Conservation (phyloP, 768 basidiomycete species). For the Macrolepiota fuliginosa region DNA sequence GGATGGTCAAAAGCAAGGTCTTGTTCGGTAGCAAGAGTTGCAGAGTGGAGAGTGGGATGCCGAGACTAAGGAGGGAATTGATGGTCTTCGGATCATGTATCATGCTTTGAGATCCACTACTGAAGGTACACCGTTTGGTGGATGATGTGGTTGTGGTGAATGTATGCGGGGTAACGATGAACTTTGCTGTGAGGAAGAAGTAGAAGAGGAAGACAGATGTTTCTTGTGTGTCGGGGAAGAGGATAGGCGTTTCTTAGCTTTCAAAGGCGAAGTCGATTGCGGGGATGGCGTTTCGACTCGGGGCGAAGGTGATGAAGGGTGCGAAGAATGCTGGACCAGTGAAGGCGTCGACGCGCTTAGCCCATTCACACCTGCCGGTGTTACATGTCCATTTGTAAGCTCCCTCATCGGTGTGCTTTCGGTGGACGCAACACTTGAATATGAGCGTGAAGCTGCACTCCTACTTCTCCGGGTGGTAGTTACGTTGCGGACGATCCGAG, state of each 20-base stretch:
- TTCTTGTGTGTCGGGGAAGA: background rate
- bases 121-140: conserved; percentile 17
- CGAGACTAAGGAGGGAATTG: background rate
- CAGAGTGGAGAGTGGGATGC: background rate
- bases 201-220: background rate
- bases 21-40: background rate
- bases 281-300: background rate
- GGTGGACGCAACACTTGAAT: background rate
- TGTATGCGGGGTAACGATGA: conserved; percentile 19
- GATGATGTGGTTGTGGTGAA: conserved; percentile 21
- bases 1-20: too few species aligned
- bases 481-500: conserved; percentile 56
- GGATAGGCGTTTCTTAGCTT: background rate
- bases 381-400: conserved; percentile 8
- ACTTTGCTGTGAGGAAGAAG: background rate
- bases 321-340: background rate
- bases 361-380: background rate
- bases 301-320: background rate
- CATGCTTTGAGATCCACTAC: conserved; percentile 28
- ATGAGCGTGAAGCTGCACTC: conserved; percentile 22
- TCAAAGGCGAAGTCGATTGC: background rate
- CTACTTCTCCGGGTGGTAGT: conserved; percentile 40
- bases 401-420: conserved; percentile 21
- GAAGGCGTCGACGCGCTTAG: conserved; percentile 7
- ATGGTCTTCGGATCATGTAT: background rate